Percentiles rank a stretch among this genome's conserved stretches.
Conservation (phyloP, 2,329 filamentous ascomycete genomes). For the Ophiostoma angusticollis region DNA sequence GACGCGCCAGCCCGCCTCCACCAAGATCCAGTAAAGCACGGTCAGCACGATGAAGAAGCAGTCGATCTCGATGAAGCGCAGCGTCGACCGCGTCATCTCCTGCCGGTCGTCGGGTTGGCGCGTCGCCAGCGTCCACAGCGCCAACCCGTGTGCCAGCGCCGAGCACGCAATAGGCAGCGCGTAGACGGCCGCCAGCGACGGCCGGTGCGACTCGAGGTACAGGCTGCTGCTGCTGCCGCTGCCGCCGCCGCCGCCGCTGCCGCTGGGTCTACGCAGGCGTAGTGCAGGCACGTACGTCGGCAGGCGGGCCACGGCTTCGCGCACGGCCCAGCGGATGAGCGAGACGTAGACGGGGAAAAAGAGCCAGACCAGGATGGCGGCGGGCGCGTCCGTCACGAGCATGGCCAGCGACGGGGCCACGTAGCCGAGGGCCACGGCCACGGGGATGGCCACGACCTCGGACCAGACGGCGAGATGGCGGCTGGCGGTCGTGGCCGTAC, state of each 20-base stretch:
- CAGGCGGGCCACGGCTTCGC: slow-evolving; percentile 14
- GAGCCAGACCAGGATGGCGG: slow-evolving; percentile 33
- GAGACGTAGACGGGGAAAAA: slow-evolving; percentile 39
- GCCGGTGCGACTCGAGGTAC: slow-evolving; percentile 31
- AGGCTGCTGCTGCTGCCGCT: slow-evolving; percentile 15
- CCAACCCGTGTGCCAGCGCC: slow-evolving; percentile 26
- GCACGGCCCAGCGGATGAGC: slow-evolving; percentile 27
- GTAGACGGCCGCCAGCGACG: slow-evolving; percentile 30
- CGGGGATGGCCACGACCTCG: slow-evolving; percentile 45
- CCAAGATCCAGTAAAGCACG: slow-evolving; percentile 40
- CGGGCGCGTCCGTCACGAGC: slow-evolving; percentile 28
- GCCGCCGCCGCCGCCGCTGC: slow-evolving; percentile 13
- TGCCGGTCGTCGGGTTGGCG: slow-evolving; percentile 31
- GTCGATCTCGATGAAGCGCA: slow-evolving; percentile 35
- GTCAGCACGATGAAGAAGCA: slow-evolving; percentile 31
- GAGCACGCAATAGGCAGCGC: slow-evolving; percentile 32
- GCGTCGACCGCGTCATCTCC: slow-evolving; percentile 35
- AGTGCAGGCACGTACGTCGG: too few relatives aligned
- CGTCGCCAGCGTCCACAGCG: slow-evolving; percentile 26
- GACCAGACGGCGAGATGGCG: slow-evolving; percentile 29
- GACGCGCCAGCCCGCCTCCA: slow-evolving; percentile 34
- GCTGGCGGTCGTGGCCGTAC: slow-evolving; percentile 15
- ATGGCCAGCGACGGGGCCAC: slow-evolving; percentile 33
- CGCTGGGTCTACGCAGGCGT: too few relatives aligned
- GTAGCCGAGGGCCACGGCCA: slow-evolving; percentile 34